Conservation (phyloP, 441 rosid genomes). For the Populus hybrid region DNA sequence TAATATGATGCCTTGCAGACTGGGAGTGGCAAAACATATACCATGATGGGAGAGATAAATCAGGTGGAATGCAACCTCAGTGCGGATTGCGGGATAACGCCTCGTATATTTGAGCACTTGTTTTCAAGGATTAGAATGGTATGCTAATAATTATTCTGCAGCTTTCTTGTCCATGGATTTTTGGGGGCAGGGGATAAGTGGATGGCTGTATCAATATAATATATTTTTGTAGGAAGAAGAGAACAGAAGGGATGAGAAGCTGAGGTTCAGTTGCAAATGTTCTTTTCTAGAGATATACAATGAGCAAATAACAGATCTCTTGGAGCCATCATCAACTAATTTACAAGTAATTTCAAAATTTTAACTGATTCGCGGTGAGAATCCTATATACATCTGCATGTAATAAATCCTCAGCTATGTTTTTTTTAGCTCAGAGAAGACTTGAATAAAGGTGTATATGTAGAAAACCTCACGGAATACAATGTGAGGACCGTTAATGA, state of each 20-base stretch:
- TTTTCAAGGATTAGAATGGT: conserved; percentile 21
- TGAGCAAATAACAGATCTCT: conserved; percentile 86
- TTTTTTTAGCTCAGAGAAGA: conserved; percentile 67
- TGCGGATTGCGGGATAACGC: too few relatives aligned
- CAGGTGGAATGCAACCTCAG: too few relatives aligned
- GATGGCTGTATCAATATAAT: conserved; percentile 10
- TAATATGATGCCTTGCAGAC: too few relatives aligned
- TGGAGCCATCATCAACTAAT: conserved; percentile 91
- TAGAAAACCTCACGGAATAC: conserved; percentile 77
- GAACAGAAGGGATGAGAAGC: conserved; percentile 63
- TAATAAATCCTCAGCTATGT: conserved; percentile 21
- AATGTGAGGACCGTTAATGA: conserved; percentile 65
- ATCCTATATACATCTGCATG: conserved; percentile 3
- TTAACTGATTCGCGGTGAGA: conserved; percentile 13
- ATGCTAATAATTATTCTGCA: conserved; percentile 6
- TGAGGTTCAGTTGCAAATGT: conserved; percentile 84
- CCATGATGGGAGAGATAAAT: too few relatives aligned
- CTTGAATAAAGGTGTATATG: conserved; percentile 78
- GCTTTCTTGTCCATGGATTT: neutral
- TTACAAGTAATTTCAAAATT: conserved; percentile 57
- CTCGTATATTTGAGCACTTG: too few relatives aligned
- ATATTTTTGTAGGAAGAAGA: conserved; percentile 70
- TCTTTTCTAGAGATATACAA: conserved; percentile 94
- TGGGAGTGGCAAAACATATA: too few relatives aligned
- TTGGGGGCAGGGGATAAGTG: too few relatives aligned